Evolutionary conservation across 306 rosid species (phyloP).

Genomic region (Begonia fuchsioides): DNA sequence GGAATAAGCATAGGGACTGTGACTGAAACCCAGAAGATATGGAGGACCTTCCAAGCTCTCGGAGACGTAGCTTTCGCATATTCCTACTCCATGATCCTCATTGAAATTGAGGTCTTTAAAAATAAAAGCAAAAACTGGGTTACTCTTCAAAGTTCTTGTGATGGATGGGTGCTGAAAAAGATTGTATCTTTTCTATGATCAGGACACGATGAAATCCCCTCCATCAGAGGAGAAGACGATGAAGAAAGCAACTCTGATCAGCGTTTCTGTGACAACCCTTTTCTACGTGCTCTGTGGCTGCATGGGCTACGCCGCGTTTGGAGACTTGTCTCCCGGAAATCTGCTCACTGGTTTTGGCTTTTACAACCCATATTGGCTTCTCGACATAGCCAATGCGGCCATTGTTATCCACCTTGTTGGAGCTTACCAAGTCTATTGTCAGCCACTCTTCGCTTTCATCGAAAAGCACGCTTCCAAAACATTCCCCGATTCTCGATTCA

Average conservation of each 20-base stretch:
- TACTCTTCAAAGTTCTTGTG: not conserved
- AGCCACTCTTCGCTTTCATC: too few relatives aligned
- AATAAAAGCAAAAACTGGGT: too few relatives aligned
- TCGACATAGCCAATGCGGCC: too few relatives aligned
- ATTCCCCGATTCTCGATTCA: slow-evolving; percentile 22
- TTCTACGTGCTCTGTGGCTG: slow-evolving; percentile 69
- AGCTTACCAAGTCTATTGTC: too few relatives aligned
- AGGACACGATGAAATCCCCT: slow-evolving; percentile 77
- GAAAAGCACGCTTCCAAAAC: too few relatives aligned
- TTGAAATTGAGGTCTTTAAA: slow-evolving; percentile 22
- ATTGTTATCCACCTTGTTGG: too few relatives aligned
- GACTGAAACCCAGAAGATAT: slow-evolving; percentile 17
- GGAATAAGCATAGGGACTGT: slow-evolving; percentile 14
- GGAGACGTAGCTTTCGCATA: slow-evolving; percentile 33
- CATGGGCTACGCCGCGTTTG: slow-evolving; percentile 85
- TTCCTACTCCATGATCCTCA: slow-evolving; percentile 19
- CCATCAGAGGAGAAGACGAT: slow-evolving; percentile 77
- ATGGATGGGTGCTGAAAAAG: not conserved
- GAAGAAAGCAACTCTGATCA: slow-evolving; percentile 50
- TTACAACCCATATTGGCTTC: too few relatives aligned
- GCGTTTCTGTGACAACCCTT: slow-evolving; percentile 44
- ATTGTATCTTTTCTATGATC: not conserved
- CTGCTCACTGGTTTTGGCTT: slow-evolving; percentile 80
- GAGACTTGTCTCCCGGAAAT: slow-evolving; percentile 62
- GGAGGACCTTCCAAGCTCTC: slow-evolving; percentile 30